Evolutionary conservation across 1,139 yeast genomes (phyloP).

Genomic region (Ogataea hybrid): DNA sequence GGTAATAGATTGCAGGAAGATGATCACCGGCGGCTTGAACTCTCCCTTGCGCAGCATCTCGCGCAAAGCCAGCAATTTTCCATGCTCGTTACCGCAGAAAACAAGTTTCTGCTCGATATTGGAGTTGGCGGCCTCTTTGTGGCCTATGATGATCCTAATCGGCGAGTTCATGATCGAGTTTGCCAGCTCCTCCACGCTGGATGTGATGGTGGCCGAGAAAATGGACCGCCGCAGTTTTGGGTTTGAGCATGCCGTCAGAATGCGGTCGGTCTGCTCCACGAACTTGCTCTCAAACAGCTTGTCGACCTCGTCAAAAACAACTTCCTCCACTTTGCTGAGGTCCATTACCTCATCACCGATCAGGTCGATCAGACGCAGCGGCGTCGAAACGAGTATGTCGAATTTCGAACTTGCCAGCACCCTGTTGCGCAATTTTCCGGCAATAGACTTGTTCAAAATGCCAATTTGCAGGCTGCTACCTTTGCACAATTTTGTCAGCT

Average conservation of each 20-base stretch:
- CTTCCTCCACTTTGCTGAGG: slow-evolving; percentile 62
- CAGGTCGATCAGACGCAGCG: slow-evolving; percentile 80
- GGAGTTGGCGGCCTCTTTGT: slow-evolving; percentile 87
- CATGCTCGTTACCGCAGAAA: slow-evolving; percentile 92
- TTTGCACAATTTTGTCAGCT: slow-evolving; percentile 57
- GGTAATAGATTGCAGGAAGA: slow-evolving; percentile 85
- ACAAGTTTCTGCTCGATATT: slow-evolving; percentile 81
- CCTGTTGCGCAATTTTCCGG: slow-evolving; percentile 62
- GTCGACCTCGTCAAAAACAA: slow-evolving; percentile 95
- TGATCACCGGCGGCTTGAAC: slow-evolving; percentile 88
- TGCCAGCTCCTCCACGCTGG: slow-evolving; percentile 89
- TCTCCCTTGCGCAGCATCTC: slow-evolving; percentile 85
- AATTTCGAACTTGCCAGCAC: slow-evolving; percentile 59
- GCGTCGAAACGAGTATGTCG: slow-evolving; percentile 85
- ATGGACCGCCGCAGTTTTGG: slow-evolving; percentile 63
- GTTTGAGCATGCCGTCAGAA: slow-evolving; percentile 65
- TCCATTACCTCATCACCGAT: slow-evolving; percentile 60
- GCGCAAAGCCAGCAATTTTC: slow-evolving; percentile 85
- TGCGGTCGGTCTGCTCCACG: slow-evolving; percentile 86
- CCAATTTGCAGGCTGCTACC: slow-evolving; percentile 60
- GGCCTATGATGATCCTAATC: slow-evolving; percentile 85
- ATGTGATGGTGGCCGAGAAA: slow-evolving; percentile 95
- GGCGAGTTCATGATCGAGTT: slow-evolving; percentile 82
- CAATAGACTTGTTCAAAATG: slow-evolving; percentile 71
- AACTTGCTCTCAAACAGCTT: slow-evolving; percentile 88